phyloP scores from a whole-genome alignment of 208 protist species.

The Tritrichomonas musculus region DNA sequence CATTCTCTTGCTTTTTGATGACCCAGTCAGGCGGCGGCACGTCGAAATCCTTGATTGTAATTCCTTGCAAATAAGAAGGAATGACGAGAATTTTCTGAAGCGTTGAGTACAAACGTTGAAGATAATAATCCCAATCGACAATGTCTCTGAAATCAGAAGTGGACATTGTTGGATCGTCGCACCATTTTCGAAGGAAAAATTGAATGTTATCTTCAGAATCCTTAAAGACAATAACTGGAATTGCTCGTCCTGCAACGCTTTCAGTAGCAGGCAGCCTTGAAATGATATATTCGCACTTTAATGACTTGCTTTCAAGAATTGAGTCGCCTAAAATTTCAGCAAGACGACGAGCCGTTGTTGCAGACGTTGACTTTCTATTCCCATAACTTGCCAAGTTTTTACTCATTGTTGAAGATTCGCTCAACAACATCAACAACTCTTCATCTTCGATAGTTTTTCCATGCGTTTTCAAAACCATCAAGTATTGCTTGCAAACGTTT shows the following conservation, averaged over 20 bases:
- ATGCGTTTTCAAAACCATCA: slow-evolving; percentile 33
- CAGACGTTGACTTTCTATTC: slow-evolving; percentile 90
- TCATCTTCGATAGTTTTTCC: slow-evolving; percentile 68
- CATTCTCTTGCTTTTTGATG: neutral
- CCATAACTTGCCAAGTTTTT: slow-evolving; percentile 75
- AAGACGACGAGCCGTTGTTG: slow-evolving; percentile 86
- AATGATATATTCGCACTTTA: slow-evolving; percentile 27
- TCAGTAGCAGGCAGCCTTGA: neutral
- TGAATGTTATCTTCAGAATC: neutral
- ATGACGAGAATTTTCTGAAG: slow-evolving; percentile 21
- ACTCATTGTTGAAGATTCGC: slow-evolving; percentile 68
- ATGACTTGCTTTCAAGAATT: neutral
- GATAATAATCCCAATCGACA: slow-evolving; percentile 36
- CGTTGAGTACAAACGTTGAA: neutral
- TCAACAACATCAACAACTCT: slow-evolving; percentile 90
- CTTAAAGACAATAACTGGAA: slow-evolving; percentile 24
- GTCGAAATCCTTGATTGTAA: neutral
- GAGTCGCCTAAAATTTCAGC: slow-evolving; percentile 87
- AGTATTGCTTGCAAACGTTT: slow-evolving; percentile 55
- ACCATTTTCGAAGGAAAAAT: neutral
- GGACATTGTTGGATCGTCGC: neutral
- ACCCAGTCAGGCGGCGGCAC: slow-evolving; percentile 32
- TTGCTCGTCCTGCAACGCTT: neutral
- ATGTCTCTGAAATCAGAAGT: slow-evolving; percentile 34
- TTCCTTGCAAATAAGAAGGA: slow-evolving; percentile 1